A percentile compares a stretch with the other conserved stretches of the same genome.
Conservation (phyloP, 2,329 filamentous ascomycete genomes). For the Ascochyta pisi region DNA sequence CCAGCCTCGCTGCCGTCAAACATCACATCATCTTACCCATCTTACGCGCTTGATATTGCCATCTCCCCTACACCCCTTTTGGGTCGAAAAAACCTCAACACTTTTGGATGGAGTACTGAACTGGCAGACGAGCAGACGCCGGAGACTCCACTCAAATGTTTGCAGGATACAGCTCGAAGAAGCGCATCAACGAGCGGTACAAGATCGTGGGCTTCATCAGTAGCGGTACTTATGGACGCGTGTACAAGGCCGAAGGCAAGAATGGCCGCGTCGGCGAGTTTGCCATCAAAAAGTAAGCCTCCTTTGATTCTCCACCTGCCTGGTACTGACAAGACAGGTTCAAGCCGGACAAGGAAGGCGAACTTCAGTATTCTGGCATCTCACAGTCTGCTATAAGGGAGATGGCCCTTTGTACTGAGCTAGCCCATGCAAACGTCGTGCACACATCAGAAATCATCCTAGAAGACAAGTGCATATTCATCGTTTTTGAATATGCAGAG, state of each 20-base stretch:
- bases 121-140: conserved; percentile 26
- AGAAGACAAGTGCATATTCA: conserved; percentile 98
- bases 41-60: conserved; percentile 12
- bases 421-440: conserved; percentile 88
- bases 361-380: conserved; percentile 95
- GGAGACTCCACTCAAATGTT: conserved; percentile 45
- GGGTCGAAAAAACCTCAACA: background rate
- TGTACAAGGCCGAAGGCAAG: conserved; percentile 90
- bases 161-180: conserved; percentile 70
- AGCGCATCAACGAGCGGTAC: conserved; percentile 89
- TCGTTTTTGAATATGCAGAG: conserved; percentile 99
- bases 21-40: conserved; percentile 10
- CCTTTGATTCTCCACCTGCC: background rate
- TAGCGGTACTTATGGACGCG: conserved; percentile 95
- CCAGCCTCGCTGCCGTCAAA: conserved; percentile 16
- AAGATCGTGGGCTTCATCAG: conserved; percentile 98
- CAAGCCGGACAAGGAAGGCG: conserved; percentile 98
- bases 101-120: conserved; percentile 6
- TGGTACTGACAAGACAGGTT: conserved; percentile 59
- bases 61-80: conserved; percentile 1
- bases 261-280: conserved; percentile 80
- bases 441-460: conserved; percentile 93
- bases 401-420: conserved; percentile 94
- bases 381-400: conserved; percentile 97
- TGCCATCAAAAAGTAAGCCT: conserved; percentile 89